Percentiles rank a stretch among this genome's conserved stretches.
Conservation (phyloP, 805 yeast species). For the Starmerella powellii region DNA sequence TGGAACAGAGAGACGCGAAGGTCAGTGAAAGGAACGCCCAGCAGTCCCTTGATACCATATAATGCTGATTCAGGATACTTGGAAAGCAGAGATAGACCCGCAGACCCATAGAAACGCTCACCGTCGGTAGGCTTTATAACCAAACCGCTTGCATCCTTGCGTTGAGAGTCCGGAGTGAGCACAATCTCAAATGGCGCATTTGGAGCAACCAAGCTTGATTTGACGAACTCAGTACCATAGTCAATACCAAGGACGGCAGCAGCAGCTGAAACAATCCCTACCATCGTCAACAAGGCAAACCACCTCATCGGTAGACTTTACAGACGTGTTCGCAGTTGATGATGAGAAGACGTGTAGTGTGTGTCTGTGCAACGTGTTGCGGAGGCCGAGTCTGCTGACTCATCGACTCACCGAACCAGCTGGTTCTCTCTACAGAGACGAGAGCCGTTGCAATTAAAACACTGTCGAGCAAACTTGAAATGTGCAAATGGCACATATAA, state of each 20-base stretch:
- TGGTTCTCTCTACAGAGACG: no score
- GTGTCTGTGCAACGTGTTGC: neutral
- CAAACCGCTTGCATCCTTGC: constrained; percentile 77
- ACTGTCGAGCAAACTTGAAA: no score
- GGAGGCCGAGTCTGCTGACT: no score
- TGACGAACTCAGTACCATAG: constrained; percentile 75
- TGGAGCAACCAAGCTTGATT: constrained; percentile 83
- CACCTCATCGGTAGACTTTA: constrained; percentile 7
- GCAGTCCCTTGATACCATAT: constrained; percentile 52
- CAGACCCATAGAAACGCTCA: constrained; percentile 62
- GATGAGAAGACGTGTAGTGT: neutral
- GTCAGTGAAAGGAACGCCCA: constrained; percentile 47
- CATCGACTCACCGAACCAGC: no score
- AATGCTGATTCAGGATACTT: constrained; percentile 63
- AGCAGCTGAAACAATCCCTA: constrained; percentile 11
- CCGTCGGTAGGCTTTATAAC: constrained; percentile 37
- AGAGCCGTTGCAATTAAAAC: no score
- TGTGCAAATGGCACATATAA: no score
- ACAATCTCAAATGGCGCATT: constrained; percentile 79
- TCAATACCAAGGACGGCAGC: constrained; percentile 80
- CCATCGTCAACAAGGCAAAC: constrained; percentile 11
- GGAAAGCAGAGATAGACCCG: constrained; percentile 56
- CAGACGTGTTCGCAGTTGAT: neutral
- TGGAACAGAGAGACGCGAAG: constrained; percentile 38
- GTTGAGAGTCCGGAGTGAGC: constrained; percentile 77